A percentile compares a stretch with the other conserved stretches of the same genome.
Conservation (phyloP, 1,284 basidiomycete species). For the Microbotryum scabiosae region DNA sequence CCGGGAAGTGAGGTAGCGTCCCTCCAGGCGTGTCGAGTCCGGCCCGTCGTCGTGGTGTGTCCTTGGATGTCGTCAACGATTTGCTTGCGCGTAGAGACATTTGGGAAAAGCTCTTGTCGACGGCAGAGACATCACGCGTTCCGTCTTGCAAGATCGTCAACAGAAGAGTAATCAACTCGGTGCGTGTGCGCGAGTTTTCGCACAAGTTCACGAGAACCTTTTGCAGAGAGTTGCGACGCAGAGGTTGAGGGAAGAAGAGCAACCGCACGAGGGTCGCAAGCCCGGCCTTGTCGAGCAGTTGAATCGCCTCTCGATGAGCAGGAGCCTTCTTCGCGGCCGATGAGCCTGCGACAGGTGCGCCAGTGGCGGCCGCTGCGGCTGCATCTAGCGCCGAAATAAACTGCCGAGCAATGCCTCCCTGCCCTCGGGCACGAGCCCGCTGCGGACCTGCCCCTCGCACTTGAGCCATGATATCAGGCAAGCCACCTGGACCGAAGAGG, state of each 20-base stretch:
- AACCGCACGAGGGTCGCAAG: conserved; percentile 84
- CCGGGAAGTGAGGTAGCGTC: conserved; percentile 56
- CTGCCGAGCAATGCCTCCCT: background rate
- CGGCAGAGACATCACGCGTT: conserved; percentile 78
- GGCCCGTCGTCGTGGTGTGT: conserved; percentile 59
- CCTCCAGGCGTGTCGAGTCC: conserved; percentile 42
- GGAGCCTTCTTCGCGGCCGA: conserved; percentile 16
- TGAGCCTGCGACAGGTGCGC: background rate
- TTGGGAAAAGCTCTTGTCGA: conserved; percentile 89
- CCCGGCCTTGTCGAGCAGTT: conserved; percentile 83
- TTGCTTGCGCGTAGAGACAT: conserved; percentile 70
- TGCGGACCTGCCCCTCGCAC: conserved; percentile 21
- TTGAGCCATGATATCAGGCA: too few relatives aligned
- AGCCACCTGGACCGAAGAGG: too few relatives aligned
- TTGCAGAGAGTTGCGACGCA: conserved; percentile 75
- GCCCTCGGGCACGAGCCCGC: background rate
- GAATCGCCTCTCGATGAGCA: conserved; percentile 62
- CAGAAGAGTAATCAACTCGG: conserved; percentile 85
- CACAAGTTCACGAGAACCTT: conserved; percentile 90
- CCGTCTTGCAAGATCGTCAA: conserved; percentile 90
- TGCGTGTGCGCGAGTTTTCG: conserved; percentile 85
- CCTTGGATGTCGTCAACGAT: conserved; percentile 51
- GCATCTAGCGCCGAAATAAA: background rate
- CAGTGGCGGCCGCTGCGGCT: background rate
- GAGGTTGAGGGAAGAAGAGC: conserved; percentile 90